Conservation (phyloP, 2,329 filamentous ascomycete genomes). For the Claviceps capensis region DNA sequence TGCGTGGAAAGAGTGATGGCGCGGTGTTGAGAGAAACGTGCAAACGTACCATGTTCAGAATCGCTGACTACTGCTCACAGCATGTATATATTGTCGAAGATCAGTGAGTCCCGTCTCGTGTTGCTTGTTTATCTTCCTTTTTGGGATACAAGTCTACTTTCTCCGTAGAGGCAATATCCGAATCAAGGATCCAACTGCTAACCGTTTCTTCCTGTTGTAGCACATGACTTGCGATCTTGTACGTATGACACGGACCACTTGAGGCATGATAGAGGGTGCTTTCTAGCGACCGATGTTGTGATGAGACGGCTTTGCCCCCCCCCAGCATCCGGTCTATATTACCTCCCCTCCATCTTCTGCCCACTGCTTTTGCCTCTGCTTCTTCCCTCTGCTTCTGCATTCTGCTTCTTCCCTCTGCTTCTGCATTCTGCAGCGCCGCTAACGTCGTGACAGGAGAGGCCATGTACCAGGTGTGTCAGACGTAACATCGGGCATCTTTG, state of each 20-base stretch:
- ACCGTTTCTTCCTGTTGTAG: constrained; percentile 28
- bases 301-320: not conserved
- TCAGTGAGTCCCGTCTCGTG: constrained; percentile 53
- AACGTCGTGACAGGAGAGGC: constrained; percentile 56
- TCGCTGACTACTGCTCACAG: constrained; percentile 25
- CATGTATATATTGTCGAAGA: constrained; percentile 79
- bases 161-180: not conserved
- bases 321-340: too few species aligned
- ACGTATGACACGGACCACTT: constrained; percentile 28
- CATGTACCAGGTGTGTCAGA: constrained; percentile 95
- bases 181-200: not conserved
- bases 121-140: not conserved
- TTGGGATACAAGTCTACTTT: not conserved
- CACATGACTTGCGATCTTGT: constrained; percentile 91
- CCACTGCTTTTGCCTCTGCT: not conserved
- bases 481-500: constrained; percentile 97
- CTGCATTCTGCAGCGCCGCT: constrained; percentile 11
- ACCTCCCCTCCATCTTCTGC: too few species aligned
- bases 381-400: not conserved
- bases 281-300: not conserved
- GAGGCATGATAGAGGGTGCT: not conserved
- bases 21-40: too few species aligned
- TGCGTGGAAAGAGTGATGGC: not conserved
- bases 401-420: not conserved
- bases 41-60: not conserved